Evolutionary conservation across 2,329 filamentous ascomycete species (phyloP), one percentile per base, ranked within the genome.

Genomic region (Tolypocladium capitatum): DNA sequence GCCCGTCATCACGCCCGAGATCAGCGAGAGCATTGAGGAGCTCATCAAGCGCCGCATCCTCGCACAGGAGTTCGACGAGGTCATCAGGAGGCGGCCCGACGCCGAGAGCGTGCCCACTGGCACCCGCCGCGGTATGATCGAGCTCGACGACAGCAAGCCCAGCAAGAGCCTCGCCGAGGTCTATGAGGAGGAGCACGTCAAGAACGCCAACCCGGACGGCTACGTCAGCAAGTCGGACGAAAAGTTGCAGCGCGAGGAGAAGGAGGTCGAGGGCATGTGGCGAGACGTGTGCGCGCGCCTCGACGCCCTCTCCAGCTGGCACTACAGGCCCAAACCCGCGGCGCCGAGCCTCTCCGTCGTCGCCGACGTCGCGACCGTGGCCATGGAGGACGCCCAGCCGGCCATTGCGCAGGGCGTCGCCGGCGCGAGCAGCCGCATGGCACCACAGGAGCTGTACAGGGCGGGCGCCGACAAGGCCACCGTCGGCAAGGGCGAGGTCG

Each of bases 301-400:
- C 48, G 92, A 98, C 66, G 80, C 86, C 27, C 80, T 98, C 53
- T 90, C 83, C 66, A 94, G 86, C 63, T 94, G 88, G 83, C 86
- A 96, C 68, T 96, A 95, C 76, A 90, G 87, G 66, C 92, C 92
- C 47, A 94, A 90, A 69, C 83, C 86, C 11, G 76, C 83, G 2
- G 84, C 84, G 46, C 80, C 87, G n/a, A 79, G 80, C 42, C 78
- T 98, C 52, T 90, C 86, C 40, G 85, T 96, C 48, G 84, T 96
- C 32, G 78, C 87, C 27, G 91, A 97, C 66, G 86, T 92, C 4
- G 87, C 90, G n/a, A 88, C 86, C 4, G 83, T 97, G 54, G 76
- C 79, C 55, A 94, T 97, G 85, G 92, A 98, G 70, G 92, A 98
- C 61, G 91, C 89, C 1, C 84, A 94, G 58, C 91, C 92, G 8